Percentiles rank a stretch among this genome's conserved stretches.
Conservation (phyloP, 345 rosid species). For the Eucalyptus globulus region DNA sequence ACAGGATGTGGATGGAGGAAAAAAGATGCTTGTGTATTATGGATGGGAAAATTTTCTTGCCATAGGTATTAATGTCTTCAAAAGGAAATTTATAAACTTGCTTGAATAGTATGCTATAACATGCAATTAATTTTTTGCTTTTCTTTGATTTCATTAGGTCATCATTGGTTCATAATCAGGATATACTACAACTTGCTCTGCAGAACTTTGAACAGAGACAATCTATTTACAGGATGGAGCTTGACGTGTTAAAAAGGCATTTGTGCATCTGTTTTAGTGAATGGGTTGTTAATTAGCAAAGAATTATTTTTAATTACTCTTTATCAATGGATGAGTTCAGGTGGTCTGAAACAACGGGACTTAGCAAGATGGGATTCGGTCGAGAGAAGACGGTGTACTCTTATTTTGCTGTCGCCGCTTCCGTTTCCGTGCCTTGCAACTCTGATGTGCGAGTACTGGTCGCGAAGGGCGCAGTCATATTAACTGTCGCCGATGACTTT, state of each 20-base stretch:
- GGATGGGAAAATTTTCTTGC: constrained; percentile 34
- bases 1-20: constrained; percentile 57
- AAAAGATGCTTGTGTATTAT: constrained; percentile 13
- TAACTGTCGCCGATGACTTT: constrained; percentile 66
- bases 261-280: background rate
- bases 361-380: constrained; percentile 44
- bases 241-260: constrained; percentile 33
- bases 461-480: constrained; percentile 27
- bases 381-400: constrained; percentile 49
- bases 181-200: constrained; percentile 24
- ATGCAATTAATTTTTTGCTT: background rate
- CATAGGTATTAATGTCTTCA: constrained; percentile 14
- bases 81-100: background rate
- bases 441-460: constrained; percentile 9
- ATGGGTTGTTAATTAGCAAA: background rate
- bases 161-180: constrained; percentile 4
- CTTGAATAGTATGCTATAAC: background rate
- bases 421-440: constrained; percentile 18
- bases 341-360: constrained; percentile 38
- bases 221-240: constrained; percentile 23
- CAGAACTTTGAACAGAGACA: constrained; percentile 24
- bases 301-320: background rate
- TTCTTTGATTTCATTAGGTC: constrained; percentile 10
- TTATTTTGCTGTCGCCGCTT: constrained; percentile 34
- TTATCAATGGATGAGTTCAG: background rate